phyloP scores from a whole-genome alignment of 2,329 filamentous ascomycete genomes.

The Diaporthe citriasiana region DNA sequence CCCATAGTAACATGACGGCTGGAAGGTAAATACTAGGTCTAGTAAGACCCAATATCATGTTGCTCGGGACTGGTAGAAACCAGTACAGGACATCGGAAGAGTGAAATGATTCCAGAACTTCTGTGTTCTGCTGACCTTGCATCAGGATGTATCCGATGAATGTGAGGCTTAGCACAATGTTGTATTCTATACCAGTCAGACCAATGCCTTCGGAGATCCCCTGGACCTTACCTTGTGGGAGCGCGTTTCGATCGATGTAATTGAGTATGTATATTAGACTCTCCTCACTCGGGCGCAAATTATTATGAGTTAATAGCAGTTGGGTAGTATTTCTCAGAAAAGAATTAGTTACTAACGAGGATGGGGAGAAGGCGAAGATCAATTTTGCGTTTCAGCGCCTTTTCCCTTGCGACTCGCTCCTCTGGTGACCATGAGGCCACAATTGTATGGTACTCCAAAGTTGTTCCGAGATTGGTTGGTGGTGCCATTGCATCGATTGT shows the following conservation, averaged over 20 bases:
- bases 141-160: slow-evolving; percentile 4
- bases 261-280: slow-evolving; percentile 14
- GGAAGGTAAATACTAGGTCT: slow-evolving; percentile 11
- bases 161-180: background rate
- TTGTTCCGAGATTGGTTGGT: background rate
- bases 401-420: slow-evolving; percentile 6
- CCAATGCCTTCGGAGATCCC: slow-evolving; percentile 1
- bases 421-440: slow-evolving; percentile 14
- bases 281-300: background rate
- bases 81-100: background rate
- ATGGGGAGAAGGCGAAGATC: background rate
- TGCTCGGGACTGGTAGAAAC: background rate
- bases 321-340: background rate
- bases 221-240: slow-evolving; percentile 1
- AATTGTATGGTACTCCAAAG: background rate
- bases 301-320: background rate
- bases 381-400: background rate
- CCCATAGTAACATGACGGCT: background rate
- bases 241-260: background rate
- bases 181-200: slow-evolving; percentile 6
- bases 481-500: background rate
- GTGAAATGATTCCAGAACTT: background rate
- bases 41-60: slow-evolving; percentile 8
- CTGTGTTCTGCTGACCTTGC: background rate
- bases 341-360: background rate